Conservation (phyloP, 2,329 filamentous ascomycete genomes). For the Hypoxylon sp. region DNA sequence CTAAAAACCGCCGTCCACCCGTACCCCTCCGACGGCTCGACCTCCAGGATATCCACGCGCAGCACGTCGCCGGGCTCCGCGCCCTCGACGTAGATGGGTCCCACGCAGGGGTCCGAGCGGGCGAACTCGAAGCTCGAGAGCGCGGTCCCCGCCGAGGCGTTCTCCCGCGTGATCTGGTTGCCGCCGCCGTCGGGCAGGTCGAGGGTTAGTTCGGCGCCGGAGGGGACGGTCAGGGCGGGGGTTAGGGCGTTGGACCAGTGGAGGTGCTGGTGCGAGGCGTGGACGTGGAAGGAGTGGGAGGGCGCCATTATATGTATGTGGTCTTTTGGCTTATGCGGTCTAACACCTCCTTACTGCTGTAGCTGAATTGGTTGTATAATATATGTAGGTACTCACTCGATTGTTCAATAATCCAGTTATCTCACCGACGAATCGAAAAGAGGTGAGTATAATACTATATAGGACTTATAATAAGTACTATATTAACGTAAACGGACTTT, state of each 20-base stretch:
- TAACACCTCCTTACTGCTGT: too few relatives aligned
- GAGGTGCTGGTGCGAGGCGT: background rate
- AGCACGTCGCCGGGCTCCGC: background rate
- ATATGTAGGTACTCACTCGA: too few relatives aligned
- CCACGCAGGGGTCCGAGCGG: background rate
- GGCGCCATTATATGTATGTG: background rate
- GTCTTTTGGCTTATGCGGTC: too few relatives aligned
- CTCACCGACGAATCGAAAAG: too few relatives aligned
- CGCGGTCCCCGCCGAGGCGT: constrained; percentile 54
- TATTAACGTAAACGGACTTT: too few relatives aligned
- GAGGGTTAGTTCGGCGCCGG: constrained; percentile 64
- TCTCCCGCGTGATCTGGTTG: constrained; percentile 63
- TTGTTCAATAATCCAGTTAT: too few relatives aligned
- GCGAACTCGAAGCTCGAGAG: background rate
- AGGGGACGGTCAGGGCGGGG: constrained; percentile 54
- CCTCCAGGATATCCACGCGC: background rate
- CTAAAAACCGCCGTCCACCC: background rate
- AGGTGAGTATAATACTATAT: too few relatives aligned
- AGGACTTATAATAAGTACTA: too few relatives aligned
- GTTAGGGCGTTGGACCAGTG: constrained; percentile 1
- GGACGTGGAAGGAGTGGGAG: background rate
- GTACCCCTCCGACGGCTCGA: background rate
- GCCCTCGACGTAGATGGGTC: background rate
- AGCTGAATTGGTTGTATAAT: too few relatives aligned
- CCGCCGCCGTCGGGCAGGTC: constrained; percentile 66